Percentiles rank a stretch among this genome's conserved stretches.
These are phyloP conservation scores for Apiospora phragmitis DNA, from an alignment of 2,329 filamentous ascomycete genomes.

Conservation along the genomic window DNA sequence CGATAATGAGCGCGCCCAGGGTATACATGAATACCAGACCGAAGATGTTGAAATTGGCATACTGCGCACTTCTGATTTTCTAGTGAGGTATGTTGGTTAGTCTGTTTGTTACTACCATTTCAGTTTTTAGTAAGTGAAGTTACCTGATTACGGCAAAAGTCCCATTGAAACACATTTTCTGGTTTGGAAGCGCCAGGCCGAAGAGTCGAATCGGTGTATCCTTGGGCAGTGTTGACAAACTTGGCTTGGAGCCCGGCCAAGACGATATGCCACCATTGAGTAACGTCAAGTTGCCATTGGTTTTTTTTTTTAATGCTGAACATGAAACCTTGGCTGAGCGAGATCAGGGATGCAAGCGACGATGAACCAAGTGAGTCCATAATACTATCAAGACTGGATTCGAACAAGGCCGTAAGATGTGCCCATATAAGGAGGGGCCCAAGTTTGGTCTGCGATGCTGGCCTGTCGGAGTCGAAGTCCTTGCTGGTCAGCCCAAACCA, in stretches of 20 bases:
- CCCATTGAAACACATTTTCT: neutral
- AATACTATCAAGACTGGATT: neutral
- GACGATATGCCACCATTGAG: neutral
- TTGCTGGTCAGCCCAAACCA: neutral
- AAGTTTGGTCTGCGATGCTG: neutral
- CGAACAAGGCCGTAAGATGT: neutral
- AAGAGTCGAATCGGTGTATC: neutral
- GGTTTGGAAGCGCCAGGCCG: neutral
- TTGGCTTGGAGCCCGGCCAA: neutral
- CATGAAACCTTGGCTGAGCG: neutral
- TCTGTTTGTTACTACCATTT: no score
- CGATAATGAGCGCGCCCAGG: neutral
- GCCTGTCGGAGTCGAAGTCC: neutral
- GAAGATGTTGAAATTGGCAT: neutral
- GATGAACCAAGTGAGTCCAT: neutral
- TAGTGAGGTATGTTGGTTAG: neutral
- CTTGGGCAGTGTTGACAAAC: neutral
- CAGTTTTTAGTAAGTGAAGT: no score
- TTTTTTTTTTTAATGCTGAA: neutral
- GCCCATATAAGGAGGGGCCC: neutral
- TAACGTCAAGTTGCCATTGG: slow-evolving; percentile 4
- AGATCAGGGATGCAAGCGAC: neutral
- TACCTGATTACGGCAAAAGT: slow-evolving; percentile 8
- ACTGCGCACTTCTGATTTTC: neutral
- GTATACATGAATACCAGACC: neutral